Base-by-base conservation (phyloP, 345 rosid species). In the Raphanus raphanistrum region DNA sequence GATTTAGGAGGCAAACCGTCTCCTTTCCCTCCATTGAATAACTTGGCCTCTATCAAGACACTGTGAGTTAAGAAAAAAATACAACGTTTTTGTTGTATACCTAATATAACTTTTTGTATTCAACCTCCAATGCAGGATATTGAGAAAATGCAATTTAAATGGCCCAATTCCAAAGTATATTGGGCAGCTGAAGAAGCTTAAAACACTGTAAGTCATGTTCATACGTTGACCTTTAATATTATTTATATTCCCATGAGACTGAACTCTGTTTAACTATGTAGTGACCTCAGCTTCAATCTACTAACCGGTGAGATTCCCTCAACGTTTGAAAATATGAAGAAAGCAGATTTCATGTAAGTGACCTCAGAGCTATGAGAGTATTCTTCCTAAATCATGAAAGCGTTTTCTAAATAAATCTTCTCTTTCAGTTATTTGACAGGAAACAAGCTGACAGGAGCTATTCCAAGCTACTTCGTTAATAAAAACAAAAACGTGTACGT, bases 281-380 rank as follows among this genome's bases (percentile, higher is more conserved):
- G 97, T 75, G 98, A 93, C 80, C 88, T 93, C 70, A 93, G 94
- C 81, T 91, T 86, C 79, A 93, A 93, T 74, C 84, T 79, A 72
- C 74, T 93, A 74, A 89, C 82, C 10, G 94, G 97, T 66, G 82
- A 84, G 82, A 84, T 93, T 85, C 97, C 97, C 2, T 1, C 78
- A 43, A 81, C 91, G 9, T 93, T 91, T 75, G 61, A 58, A 38
- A 65, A 70, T 5, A 65, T 87, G 74, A 76, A 71, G 63, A 91
- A 85, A 86, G 84, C 80, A 9, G 91, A 93, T 77, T 91, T 88
- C 84, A 70, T 91, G 97, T 93, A 84, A 84, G 98, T 21, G 21
- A 21, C 21, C 21, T 21, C 21, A 21, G 21, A 21, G 21, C 21
- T 21, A 21, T 21, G 21, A 21, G 21, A 21, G 21, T 21, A 21